Percentiles rank a stretch among this genome's conserved stretches.
phyloP scores from a whole-genome alignment of 805 yeast species.

The Metschnikowia arizonensis region DNA sequence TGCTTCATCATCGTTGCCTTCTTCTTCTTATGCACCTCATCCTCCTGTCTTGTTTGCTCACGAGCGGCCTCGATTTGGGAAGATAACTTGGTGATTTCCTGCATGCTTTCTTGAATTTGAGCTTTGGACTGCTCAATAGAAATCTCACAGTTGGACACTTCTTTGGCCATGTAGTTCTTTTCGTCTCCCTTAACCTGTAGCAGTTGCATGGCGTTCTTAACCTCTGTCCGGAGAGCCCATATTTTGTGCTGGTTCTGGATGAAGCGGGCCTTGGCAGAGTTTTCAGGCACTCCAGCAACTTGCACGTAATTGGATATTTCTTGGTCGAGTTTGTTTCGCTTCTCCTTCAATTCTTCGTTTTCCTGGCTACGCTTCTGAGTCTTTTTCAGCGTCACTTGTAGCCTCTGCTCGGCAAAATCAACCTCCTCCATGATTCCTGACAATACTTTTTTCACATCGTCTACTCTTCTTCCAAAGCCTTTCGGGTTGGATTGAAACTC shows the following conservation, averaged over 20 bases:
- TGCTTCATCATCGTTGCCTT: conserved; percentile 11
- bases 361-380: conserved; percentile 30
- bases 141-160: conserved; percentile 49
- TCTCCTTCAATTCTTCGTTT: conserved; percentile 21
- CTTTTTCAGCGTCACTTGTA: conserved; percentile 31
- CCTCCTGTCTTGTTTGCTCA: conserved; percentile 22
- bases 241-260: conserved; percentile 39
- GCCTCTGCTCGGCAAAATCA: conserved; percentile 35
- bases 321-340: conserved; percentile 25
- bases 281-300: conserved; percentile 22
- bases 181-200: conserved; percentile 52
- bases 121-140: conserved; percentile 45
- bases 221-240: conserved; percentile 44
- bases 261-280: conserved; percentile 20
- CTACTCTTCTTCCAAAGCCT: conserved; percentile 39
- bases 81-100: conserved; percentile 17
- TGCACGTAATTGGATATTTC: conserved; percentile 26
- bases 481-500: conserved; percentile 35
- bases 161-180: conserved; percentile 57
- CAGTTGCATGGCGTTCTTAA: conserved; percentile 41
- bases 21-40: conserved; percentile 22
- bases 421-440: conserved; percentile 45
- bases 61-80: conserved; percentile 20
- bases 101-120: conserved; percentile 24
- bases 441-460: conserved; percentile 42